Conservation (phyloP, 345 rosid genomes). For the Syzygium aromaticum region DNA sequence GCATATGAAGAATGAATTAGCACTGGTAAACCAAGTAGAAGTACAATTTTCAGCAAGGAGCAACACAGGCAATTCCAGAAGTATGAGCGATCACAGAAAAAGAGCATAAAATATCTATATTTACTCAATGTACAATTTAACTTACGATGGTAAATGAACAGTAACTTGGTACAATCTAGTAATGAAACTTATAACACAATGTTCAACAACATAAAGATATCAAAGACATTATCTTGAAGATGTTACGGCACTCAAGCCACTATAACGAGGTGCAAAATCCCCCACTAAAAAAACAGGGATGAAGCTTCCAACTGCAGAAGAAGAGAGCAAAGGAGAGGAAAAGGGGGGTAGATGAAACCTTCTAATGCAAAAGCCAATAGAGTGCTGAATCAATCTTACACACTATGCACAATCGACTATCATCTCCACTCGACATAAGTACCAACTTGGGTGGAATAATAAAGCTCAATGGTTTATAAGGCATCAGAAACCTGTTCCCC, state of each 20-base stretch:
- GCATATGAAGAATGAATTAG: conserved; percentile 19
- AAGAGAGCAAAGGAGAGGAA: background rate
- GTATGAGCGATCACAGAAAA: background rate
- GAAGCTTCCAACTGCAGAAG: background rate
- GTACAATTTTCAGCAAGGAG: background rate
- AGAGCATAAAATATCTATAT: background rate
- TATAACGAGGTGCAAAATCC: background rate
- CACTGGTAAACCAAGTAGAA: background rate
- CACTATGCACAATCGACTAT: background rate
- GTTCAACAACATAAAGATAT: background rate
- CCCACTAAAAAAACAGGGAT: background rate
- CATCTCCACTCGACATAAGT: background rate
- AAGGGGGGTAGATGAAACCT: background rate
- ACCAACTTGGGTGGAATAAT: background rate
- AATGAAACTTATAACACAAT: background rate
- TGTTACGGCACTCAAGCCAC: background rate
- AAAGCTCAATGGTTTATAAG: background rate
- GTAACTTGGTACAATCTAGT: background rate
- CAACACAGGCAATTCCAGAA: background rate
- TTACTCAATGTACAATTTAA: background rate
- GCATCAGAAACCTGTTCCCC: background rate
- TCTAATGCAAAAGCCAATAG: background rate
- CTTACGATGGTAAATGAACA: background rate
- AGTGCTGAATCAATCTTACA: background rate
- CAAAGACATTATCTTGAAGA: background rate